Conservation (phyloP, 192 early-diverging fungal species). For the Podila clonocystis region DNA sequence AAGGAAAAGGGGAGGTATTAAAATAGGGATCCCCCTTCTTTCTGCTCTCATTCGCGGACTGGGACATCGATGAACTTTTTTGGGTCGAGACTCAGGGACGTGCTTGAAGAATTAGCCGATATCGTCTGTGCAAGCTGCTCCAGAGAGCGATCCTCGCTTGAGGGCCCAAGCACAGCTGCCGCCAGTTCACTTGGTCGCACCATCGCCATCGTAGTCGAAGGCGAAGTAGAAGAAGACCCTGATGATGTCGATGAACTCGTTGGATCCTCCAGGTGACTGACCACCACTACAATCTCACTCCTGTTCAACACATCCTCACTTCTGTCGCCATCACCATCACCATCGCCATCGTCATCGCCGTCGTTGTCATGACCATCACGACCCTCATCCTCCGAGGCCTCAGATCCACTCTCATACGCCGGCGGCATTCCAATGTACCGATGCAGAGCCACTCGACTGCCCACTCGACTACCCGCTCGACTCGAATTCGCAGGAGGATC, state of each 20-base stretch:
- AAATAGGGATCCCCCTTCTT: no score
- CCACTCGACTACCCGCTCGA: neutral
- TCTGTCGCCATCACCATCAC: neutral
- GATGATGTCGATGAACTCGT: neutral
- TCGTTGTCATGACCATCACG: constrained; percentile 1
- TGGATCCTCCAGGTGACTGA: neutral
- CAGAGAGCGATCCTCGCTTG: no score
- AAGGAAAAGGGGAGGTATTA: no score
- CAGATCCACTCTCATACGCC: constrained; percentile 24
- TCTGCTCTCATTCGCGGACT: no score
- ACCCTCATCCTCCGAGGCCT: constrained; percentile 6
- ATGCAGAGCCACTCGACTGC: constrained; percentile 1
- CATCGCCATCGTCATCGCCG: neutral
- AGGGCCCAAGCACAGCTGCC: no score
- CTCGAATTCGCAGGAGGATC: constrained; percentile 2
- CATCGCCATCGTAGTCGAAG: no score
- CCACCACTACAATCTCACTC: neutral
- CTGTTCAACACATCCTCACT: neutral
- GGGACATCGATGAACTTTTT: no score
- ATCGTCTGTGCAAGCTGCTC: no score
- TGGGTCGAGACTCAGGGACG: no score
- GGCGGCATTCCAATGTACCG: constrained; percentile 17
- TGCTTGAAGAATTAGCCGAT: no score
- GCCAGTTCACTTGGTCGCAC: no score
- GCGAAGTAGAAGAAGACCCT: no score